phyloP scores from a whole-genome alignment of 768 basidiomycete species.

The Xanthoconium purpureum region DNA sequence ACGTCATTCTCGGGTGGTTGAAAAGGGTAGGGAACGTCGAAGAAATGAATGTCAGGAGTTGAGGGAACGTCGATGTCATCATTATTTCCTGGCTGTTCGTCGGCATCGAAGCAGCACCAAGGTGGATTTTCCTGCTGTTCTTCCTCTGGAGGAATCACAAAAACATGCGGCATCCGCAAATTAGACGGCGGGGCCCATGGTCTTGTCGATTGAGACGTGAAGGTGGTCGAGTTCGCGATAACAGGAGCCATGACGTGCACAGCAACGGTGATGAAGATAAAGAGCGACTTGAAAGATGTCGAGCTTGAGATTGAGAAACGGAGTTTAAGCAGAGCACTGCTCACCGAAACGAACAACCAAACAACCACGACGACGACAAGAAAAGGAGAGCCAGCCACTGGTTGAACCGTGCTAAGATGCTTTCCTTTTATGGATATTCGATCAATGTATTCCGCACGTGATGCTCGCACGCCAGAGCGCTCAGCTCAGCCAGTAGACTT shows the following conservation, averaged over 20 bases:
- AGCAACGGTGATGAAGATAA: neutral
- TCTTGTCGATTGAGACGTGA: slow-evolving; percentile 17
- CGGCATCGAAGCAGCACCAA: slow-evolving; percentile 58
- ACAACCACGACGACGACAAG: neutral
- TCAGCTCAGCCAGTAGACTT: no score
- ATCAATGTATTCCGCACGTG: slow-evolving; percentile 16
- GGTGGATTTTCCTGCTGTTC: slow-evolving; percentile 45
- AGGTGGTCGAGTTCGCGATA: slow-evolving; percentile 9
- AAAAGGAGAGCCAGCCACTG: slow-evolving; percentile 15
- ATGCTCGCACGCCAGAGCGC: neutral
- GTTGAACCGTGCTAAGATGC: slow-evolving; percentile 16
- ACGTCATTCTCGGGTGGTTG: slow-evolving; percentile 10
- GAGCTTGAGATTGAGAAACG: neutral
- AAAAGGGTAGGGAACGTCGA: slow-evolving; percentile 32
- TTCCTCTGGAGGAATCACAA: slow-evolving; percentile 58
- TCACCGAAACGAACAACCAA: slow-evolving; percentile 12
- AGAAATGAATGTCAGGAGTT: slow-evolving; percentile 30
- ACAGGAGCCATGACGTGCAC: slow-evolving; percentile 12
- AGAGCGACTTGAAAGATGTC: slow-evolving; percentile 14
- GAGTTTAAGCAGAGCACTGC: neutral
- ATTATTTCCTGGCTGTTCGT: slow-evolving; percentile 26
- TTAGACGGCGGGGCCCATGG: neutral
- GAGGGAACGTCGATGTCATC: slow-evolving; percentile 9
- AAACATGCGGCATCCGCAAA: slow-evolving; percentile 46
- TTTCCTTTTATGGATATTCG: slow-evolving; percentile 22